Evolutionary conservation across 2,329 filamentous ascomycete species (phyloP), one percentile per base, ranked within the genome.

Genomic region (Fusarium goolgardi): DNA sequence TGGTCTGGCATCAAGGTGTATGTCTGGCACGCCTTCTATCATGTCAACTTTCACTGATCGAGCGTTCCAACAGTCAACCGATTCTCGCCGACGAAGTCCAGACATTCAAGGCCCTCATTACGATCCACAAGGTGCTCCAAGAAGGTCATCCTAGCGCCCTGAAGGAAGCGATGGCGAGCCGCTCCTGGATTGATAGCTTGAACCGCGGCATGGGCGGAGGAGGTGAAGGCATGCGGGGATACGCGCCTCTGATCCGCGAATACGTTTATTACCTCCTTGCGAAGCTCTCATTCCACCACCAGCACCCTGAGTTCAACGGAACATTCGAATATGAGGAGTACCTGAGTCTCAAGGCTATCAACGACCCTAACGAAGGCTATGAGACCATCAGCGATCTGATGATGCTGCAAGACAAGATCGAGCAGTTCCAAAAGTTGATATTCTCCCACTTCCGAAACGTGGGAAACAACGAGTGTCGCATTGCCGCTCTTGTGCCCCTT

Each of bases 281-380:
- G 50, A 99, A 99, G 83, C 86, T 99, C 62, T 89, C 89, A n/a
- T 99, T 99, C 81, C 96, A 99, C 81, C 90, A 96, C 66, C 92
- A 97, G 71, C 96, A 99, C 77, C 93, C 94, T 20, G 95, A 98
- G 79, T 99, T 99, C 84, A 99, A 99, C 80, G 96, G 95, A 63
- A 94, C 95, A 2, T 99, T 99, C 76, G 96, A 99, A 78, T 99
- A 99, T 77, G 95, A 98, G 82, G 96, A 99, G 78, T 99, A 99
- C 79, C 94, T 98, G 78, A 97, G 94, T 77, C 84, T 99, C 78
- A 98, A 97, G 83, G 93, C 94, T 29, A 98, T 97, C 82, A 97
- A 98, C 79, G 96, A 99, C 79, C 96, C 96, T 6, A 98, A 99
- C 76, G 96, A 99, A 82, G 96, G 96, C 77, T 95, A 90, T 77